These are phyloP conservation scores for Xanthoconium stramineum DNA, from an alignment of 768 basidiomycete species.

Conservation along the genomic window DNA sequence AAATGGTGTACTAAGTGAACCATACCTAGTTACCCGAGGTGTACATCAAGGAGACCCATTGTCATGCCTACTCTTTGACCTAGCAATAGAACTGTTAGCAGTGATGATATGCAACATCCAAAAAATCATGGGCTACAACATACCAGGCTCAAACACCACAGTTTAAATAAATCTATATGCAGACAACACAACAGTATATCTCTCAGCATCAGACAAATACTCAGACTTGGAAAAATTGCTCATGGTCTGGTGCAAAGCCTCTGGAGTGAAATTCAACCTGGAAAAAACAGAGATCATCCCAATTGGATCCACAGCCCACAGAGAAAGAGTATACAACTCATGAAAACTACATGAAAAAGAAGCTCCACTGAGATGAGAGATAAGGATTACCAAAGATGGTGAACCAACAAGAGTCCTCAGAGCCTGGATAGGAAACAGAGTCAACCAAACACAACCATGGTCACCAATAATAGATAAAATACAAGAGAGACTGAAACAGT, in stretches of 20 bases:
- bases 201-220: slow-evolving; percentile 10
- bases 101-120: too few species aligned
- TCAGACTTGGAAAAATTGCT: slow-evolving; percentile 23
- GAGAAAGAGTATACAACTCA: not conserved
- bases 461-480: slow-evolving; percentile 22
- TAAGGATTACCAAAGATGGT: slow-evolving; percentile 11
- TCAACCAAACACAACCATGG: slow-evolving; percentile 13
- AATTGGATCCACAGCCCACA: slow-evolving; percentile 18
- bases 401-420: slow-evolving; percentile 12
- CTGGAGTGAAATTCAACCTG: slow-evolving; percentile 18
- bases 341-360: not conserved
- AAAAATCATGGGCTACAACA: not conserved
- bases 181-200: slow-evolving; percentile 26
- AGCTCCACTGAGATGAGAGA: not conserved
- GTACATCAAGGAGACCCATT: slow-evolving; percentile 32
- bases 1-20: not conserved
- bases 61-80: not conserved
- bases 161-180: slow-evolving; percentile 23
- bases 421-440: slow-evolving; percentile 23
- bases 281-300: slow-evolving; percentile 23
- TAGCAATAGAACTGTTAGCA: not conserved
- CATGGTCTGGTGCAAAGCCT: slow-evolving; percentile 31
- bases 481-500: not conserved
- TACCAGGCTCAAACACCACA: not conserved
- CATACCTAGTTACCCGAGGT: slow-evolving; percentile 16